Evolutionary conservation across 192 early-diverging fungal genomes (phyloP).

Genomic region (Coemansia sp.): DNA sequence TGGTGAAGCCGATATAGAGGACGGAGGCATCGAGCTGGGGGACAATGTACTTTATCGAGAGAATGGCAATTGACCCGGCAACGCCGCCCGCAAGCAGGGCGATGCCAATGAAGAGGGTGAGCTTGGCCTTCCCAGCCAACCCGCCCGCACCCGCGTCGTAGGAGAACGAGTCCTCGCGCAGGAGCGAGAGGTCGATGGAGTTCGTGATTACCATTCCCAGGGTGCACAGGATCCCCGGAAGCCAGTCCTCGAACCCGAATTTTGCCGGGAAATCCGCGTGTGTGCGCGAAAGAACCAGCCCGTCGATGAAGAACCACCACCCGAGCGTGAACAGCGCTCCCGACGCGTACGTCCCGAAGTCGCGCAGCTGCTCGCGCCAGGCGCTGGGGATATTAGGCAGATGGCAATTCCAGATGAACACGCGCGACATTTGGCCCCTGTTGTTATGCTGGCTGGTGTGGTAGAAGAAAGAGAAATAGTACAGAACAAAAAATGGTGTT

Average conservation of each 20-base stretch:
- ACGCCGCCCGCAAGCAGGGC: constrained; percentile 56
- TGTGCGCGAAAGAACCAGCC: constrained; percentile 46
- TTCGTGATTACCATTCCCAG: constrained; percentile 58
- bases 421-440: constrained; percentile 26
- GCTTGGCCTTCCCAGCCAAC: constrained; percentile 54
- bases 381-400: constrained; percentile 46
- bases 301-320: constrained; percentile 60
- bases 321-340: constrained; percentile 56
- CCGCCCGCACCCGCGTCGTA: constrained; percentile 34
- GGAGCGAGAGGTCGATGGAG: constrained; percentile 55
- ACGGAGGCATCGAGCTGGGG: constrained; percentile 41
- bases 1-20: constrained; percentile 54
- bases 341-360: constrained; percentile 50
- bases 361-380: constrained; percentile 43
- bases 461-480: constrained; percentile 4
- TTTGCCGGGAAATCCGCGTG: constrained; percentile 24
- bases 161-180: constrained; percentile 55
- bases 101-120: constrained; percentile 58
- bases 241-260: constrained; percentile 55
- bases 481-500: constrained; percentile 1
- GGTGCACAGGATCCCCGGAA: constrained; percentile 54
- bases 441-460: not conserved
- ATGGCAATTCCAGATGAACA: constrained; percentile 54
- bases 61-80: constrained; percentile 54
- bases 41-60: constrained; percentile 56